Base-by-base conservation (phyloP, 176 grass and related monocot genomes). In the Ensete glaucum region DNA sequence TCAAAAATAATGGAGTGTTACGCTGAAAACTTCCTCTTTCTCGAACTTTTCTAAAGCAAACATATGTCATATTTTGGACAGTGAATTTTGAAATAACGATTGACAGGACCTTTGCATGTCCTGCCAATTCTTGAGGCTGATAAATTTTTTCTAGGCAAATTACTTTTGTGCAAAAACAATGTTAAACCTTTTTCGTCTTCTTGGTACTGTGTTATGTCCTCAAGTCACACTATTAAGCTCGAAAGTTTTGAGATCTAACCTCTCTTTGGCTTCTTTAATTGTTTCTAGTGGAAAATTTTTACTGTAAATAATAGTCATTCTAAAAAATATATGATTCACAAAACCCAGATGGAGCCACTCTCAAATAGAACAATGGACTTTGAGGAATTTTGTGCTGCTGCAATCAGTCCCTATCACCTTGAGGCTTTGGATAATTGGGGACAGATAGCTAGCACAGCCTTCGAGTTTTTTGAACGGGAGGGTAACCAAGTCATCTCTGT, bases 371-470 rank as follows among this genome's bases (percentile, higher is more conserved):
- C 17, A 2, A 70, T 70, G 67, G 34, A 70, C 43, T 70, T 70
- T 20, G 67, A 70, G 16, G 43, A 70, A 12, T 70, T 70, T 19
- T 70, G 67, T 50, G 67, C 67, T 51, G 67, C 67, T 70, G 14
- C 43, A 9, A 51, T 70, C 67, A 70, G 67, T 48, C 67, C 67
- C n/a, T 51, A 70, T 70, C 67, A 50, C 17, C 34, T 70, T 51
- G 67, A 70, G 67, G 43, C 16, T 50, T 70, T 51, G 67, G 67
- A 51, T 50, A 17, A 50, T 3, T 70, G 67, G 67, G 67, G 50
- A 43, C 67, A 70, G 43, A 69, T 69, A 69, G 27, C 67, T 11
- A 70, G 17, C 11, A 50, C 14, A 70, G 67, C 67, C 9, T 70
- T 70, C 10, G 43, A 51, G 67, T 25, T 11, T 50, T 70, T 70